Percentiles rank a stretch among this genome's conserved stretches.
Conservation (phyloP, 495 filamentous ascomycete species). For the Xeromyces bisporus region DNA sequence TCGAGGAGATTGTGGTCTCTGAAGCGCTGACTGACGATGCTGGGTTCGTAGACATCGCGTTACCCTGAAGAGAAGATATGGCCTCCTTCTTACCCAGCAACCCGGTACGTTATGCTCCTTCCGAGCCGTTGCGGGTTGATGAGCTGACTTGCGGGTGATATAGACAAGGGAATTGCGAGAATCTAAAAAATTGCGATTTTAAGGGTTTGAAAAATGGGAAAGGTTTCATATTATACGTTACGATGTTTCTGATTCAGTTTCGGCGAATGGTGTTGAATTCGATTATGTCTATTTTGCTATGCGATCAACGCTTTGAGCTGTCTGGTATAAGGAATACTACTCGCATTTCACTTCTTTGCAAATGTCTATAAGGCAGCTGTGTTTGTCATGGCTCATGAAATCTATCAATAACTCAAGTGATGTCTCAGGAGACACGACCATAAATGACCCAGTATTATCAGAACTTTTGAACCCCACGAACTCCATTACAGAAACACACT, state of each 20-base stretch:
- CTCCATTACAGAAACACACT: conserved; percentile 13
- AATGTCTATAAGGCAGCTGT: background rate
- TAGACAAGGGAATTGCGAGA: conserved; percentile 17
- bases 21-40: conserved; percentile 9
- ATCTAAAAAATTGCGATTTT: conserved; percentile 7
- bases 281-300: background rate
- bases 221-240: conserved; percentile 12
- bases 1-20: background rate
- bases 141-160: background rate
- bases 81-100: conserved; percentile 70
- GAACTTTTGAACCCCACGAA: conserved; percentile 19
- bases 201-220: conserved; percentile 4
- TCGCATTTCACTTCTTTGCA: background rate
- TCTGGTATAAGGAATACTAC: conserved; percentile 1
- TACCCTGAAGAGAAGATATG: conserved; percentile 81
- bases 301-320: too few species aligned
- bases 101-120: conserved; percentile 20
- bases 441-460: conserved; percentile 5
- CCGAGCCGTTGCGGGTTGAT: background rate
- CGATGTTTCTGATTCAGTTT: conserved; percentile 16
- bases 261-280: conserved; percentile 23
- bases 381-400: background rate
- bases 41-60: conserved; percentile 53
- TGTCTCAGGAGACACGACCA: too few species aligned
- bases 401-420: background rate